Percentiles rank a stretch among this genome's conserved stretches.
Conservation (phyloP, 495 filamentous ascomycete species). For the Apodospora peruviana region DNA sequence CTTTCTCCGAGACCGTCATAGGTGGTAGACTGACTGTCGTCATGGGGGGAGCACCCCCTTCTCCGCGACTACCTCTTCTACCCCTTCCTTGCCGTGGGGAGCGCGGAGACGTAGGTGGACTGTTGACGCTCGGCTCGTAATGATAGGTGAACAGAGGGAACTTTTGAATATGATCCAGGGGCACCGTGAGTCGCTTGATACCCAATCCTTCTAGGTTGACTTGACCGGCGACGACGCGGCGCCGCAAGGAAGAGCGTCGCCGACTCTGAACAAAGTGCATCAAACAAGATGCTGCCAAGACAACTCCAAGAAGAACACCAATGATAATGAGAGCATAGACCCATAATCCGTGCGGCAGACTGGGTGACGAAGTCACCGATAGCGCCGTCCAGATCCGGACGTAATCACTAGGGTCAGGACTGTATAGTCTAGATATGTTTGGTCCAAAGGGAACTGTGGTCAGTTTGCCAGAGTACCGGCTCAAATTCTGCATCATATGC, state of each 20-base stretch:
- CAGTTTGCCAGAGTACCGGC: constrained; percentile 68
- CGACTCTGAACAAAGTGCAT: constrained; percentile 72
- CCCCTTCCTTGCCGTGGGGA: neutral
- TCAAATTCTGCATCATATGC: constrained; percentile 64
- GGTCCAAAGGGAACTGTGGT: constrained; percentile 52
- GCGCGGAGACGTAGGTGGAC: constrained; percentile 15
- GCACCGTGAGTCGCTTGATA: constrained; percentile 68
- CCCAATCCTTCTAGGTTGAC: constrained; percentile 76
- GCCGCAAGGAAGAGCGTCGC: constrained; percentile 57
- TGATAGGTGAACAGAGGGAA: constrained; percentile 73
- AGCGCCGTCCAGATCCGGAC: constrained; percentile 47
- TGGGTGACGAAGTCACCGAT: constrained; percentile 27
- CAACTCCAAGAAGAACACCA: constrained; percentile 63
- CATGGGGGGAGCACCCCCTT: neutral
- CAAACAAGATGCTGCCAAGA: constrained; percentile 55
- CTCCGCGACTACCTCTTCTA: constrained; percentile 6
- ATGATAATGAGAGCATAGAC: constrained; percentile 75
- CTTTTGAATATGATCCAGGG: constrained; percentile 57
- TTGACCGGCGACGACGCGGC: constrained; percentile 66
- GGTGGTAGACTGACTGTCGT: constrained; percentile 1
- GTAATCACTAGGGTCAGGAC: constrained; percentile 56
- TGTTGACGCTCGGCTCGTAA: constrained; percentile 30
- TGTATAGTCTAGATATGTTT: constrained; percentile 54
- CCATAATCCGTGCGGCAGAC: constrained; percentile 63
- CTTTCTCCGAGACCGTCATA: constrained; percentile 13